Evolutionary conservation across 106 monocot species (phyloP).

Genomic region (Acorus calamus): DNA sequence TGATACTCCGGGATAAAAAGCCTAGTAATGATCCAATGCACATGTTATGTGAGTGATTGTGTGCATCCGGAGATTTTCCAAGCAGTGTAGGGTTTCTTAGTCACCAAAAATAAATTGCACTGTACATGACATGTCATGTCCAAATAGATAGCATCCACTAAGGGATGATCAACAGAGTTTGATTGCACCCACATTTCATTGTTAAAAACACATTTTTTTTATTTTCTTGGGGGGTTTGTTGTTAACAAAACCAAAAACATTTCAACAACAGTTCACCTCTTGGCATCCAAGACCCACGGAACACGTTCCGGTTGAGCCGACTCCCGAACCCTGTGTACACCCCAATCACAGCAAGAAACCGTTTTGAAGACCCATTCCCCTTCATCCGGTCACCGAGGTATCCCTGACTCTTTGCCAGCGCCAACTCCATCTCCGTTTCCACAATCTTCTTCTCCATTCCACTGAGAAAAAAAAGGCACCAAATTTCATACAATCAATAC

Average conservation of each 20-base stretch:
- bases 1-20: too few species aligned
- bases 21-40: too few species aligned
- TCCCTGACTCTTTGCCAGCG: slow-evolving; percentile 82
- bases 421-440: slow-evolving; percentile 92
- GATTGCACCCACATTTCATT: too few species aligned
- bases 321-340: slow-evolving; percentile 96
- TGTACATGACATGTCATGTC: too few species aligned
- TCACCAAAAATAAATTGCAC: too few species aligned
- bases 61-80: too few species aligned
- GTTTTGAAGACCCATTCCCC: slow-evolving; percentile 27
- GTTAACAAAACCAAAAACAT: background rate
- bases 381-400: slow-evolving; percentile 38
- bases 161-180: too few species aligned
- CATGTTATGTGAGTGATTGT: too few species aligned
- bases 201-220: too few species aligned
- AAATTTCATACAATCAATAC: background rate
- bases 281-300: slow-evolving; percentile 92
- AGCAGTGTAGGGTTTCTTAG: too few species aligned
- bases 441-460: slow-evolving; percentile 64
- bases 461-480: background rate
- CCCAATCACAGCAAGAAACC: slow-evolving; percentile 81
- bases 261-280: slow-evolving; percentile 39
- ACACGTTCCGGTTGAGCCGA: slow-evolving; percentile 65
- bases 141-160: too few species aligned
- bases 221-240: too few species aligned